Percentiles rank a stretch among this genome's conserved stretches.
Evolutionary conservation across 495 filamentous ascomycete species (phyloP).

Genomic region (Extremus antarcticus): DNA sequence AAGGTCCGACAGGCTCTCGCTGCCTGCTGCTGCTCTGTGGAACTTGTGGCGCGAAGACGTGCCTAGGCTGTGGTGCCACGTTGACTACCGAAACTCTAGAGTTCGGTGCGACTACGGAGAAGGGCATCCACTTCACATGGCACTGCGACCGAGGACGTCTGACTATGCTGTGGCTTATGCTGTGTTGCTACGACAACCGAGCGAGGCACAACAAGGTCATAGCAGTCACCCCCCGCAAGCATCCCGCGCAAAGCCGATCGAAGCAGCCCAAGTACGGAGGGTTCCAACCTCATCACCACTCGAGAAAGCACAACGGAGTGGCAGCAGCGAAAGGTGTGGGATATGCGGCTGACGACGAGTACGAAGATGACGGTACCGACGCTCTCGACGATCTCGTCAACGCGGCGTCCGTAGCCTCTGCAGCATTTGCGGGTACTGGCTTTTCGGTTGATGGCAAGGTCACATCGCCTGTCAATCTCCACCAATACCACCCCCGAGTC

Average conservation of each 20-base stretch:
- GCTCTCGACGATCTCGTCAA: not conserved
- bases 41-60: slow-evolving; percentile 1
- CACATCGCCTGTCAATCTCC: not conserved
- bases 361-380: not conserved
- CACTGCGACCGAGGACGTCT: slow-evolving; percentile 21
- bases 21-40: not conserved
- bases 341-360: not conserved
- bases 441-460: not conserved
- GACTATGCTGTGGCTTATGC: slow-evolving; percentile 22
- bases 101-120: not conserved
- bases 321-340: not conserved
- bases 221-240: not conserved
- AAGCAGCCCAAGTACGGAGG: not conserved
- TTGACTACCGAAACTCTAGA: not conserved
- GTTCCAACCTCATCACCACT: not conserved
- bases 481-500: not conserved
- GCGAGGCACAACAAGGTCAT: not conserved
- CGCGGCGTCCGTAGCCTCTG: not conserved
- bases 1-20: not conserved
- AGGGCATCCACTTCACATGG: slow-evolving; percentile 14
- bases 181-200: slow-evolving; percentile 20
- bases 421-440: not conserved
- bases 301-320: not conserved
- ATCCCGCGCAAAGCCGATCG: not conserved
- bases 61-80: slow-evolving; percentile 2